Evolutionary conservation across 1,284 basidiomycete species (phyloP), one percentile per base, ranked within the genome.

Genomic region (Bjerkandera adusta): DNA sequence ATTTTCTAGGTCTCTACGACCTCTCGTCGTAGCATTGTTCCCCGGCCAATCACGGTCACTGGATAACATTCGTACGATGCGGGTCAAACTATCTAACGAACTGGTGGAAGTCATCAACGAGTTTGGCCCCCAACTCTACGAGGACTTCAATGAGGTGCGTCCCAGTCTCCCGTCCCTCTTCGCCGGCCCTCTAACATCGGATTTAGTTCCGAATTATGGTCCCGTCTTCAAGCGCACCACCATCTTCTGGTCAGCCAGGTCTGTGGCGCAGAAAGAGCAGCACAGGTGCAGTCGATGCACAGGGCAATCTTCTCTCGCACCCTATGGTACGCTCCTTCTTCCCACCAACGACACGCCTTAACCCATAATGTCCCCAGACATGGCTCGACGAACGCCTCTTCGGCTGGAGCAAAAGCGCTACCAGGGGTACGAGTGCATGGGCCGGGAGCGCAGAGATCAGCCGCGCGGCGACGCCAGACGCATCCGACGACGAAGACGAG

Each of bases 381-480:
- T 95, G 92, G 92, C 77, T 96, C 27, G 94, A 97, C 64, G 93
- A 96, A 67, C 80, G 89, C 13, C 72, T 97, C 32, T 97, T 96
- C 65, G 94, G 94, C 29, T 97, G 93, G 93, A 89, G 83, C 61
- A 76, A 76, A 25, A 89, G 84, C 56, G 76, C 85, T 3, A 67
- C 64, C 43, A 79, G 74, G 37, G 89, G 87, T 3, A 89, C 85
- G 2, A 89, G 83, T 58, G 85, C 78, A n/a, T 90, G 87, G 88
- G 76, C 76, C 24, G 86, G 81, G 33, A 75, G 68, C 49, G 73
- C 78, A 34, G 83, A 86, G 45, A 67, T 71, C 47, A 89, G 87
- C 63, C 72, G 82, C 42, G 70, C 79, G 24, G 73, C 71, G 36
- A 85, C 85, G 6, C 85, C 84, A 16, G 36, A 45, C 11, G 0